phyloP scores from a whole-genome alignment of 2,329 filamentous ascomycete genomes.

The Metarhizium humberi region DNA sequence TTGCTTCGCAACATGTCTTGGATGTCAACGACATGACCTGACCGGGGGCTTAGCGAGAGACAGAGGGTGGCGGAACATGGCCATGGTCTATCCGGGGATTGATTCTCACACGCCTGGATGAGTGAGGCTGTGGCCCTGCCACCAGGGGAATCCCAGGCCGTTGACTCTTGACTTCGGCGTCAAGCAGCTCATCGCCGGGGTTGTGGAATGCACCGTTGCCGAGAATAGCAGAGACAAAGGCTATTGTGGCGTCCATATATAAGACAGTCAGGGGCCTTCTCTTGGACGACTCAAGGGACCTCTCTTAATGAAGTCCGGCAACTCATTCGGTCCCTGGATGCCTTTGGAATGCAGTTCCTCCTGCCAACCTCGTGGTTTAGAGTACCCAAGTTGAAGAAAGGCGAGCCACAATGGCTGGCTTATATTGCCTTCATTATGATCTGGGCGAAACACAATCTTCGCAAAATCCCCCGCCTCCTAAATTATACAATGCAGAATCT shows the following conservation, averaged over 20 bases:
- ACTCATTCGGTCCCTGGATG: background rate
- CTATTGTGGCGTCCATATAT: background rate
- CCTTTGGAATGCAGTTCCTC: slow-evolving; percentile 1
- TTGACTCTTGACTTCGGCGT: background rate
- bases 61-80: background rate
- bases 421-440: too few species aligned
- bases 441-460: background rate
- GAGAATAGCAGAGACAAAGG: slow-evolving; percentile 1
- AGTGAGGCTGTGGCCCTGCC: background rate
- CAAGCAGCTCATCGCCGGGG: background rate
- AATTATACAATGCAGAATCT: background rate
- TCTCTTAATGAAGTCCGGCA: background rate
- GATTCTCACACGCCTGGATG: background rate
- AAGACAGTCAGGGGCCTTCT: background rate
- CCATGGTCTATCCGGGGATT: background rate
- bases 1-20: slow-evolving; percentile 1
- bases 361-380: slow-evolving; percentile 1
- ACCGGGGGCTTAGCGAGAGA: background rate
- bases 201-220: slow-evolving; percentile 1
- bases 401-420: background rate
- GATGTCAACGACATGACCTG: background rate
- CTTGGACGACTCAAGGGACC: background rate
- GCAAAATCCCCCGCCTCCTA: slow-evolving; percentile 2
- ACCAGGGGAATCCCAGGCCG: background rate
- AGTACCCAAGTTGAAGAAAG: too few species aligned